Base-by-base conservation (phyloP, 441 rosid genomes). In the Erodium chrysanthum region DNA sequence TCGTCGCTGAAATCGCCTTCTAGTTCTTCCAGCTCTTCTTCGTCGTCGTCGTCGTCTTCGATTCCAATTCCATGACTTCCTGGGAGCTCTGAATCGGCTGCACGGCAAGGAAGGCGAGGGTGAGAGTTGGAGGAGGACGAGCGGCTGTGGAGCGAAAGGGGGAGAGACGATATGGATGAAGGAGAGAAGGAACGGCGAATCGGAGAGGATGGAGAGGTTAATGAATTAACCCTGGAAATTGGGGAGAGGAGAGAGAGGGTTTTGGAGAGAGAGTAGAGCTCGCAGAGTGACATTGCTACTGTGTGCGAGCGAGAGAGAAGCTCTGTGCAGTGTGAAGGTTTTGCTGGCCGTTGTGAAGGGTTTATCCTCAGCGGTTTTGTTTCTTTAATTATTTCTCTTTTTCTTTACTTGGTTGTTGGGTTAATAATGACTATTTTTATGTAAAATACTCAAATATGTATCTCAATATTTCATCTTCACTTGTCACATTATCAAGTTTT, bases 31-130 rank as follows among this genome's bases (percentile, higher is more conserved):
- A 74, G 66, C 46, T 72, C 76, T 22, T 48, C 65, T 9, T 52
- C 78, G 33, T 68, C 84, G 7, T 44, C 76, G 1, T 52, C 78
- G 33, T 68, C 84, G 7, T 44, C 76, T 2, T 27, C 59, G 63
- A 25, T 25, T 3, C 29, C 29, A 25, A 25, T 1, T 25, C 29
- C 29, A 25, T 25, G 2, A 25, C 7, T 22, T 0, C 15, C 58
- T 2, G 61, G 2, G 2, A 42, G 23, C 15, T 42, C 66, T 6
- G 74, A 37, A n/a, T 74, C 14, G 40, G 78, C 46, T 5, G 78
- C 10, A 29, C 62, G 71, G 40, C 79, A 54, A 14, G 66, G 33
- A 42, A 73, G n/a, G 73, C 67, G 65, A 54, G 78, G 70, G 50
- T 58, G 64, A 66, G 71, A 59, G 37, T 40, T 15, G 4, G 40